Percentiles rank a stretch among this genome's conserved stretches.
Evolutionary conservation across 208 protist genomes (phyloP).

Genomic region (Naegleria gruberi): DNA sequence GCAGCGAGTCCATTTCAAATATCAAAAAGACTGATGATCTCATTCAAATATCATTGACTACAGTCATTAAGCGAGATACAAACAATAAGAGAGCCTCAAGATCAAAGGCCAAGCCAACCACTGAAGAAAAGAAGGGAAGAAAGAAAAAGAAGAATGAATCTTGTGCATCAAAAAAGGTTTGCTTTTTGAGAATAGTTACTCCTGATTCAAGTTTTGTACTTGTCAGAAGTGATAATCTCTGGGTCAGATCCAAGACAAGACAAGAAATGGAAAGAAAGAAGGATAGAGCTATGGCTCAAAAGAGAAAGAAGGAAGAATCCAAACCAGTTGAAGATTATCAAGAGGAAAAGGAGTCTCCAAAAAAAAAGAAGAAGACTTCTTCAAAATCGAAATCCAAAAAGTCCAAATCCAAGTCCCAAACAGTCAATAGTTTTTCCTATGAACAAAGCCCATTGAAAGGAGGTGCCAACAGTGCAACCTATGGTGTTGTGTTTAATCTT

Average conservation of each 20-base stretch:
- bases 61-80: not conserved
- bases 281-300: not conserved
- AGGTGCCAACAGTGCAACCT: not conserved
- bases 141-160: not conserved
- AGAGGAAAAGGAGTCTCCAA: not conserved
- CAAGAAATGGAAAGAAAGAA: not conserved
- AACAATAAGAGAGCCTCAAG: not conserved
- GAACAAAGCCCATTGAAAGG: not conserved
- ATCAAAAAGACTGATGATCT: not conserved
- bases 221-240: not conserved
- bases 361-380: not conserved
- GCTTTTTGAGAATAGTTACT: not conserved
- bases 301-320: not conserved
- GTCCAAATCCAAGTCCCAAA: not conserved
- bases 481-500: not conserved
- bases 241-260: not conserved
- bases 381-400: not conserved
- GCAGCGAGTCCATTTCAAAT: not conserved
- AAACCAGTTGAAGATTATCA: not conserved
- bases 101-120: not conserved
- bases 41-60: not conserved
- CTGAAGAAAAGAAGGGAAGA: not conserved
- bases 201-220: not conserved
- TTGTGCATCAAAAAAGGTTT: not conserved
- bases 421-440: not conserved